A percentile compares a stretch with the other conserved stretches of the same genome.
phyloP scores from a whole-genome alignment of 345 rosid genomes.

The Dipteronia sinensis region DNA sequence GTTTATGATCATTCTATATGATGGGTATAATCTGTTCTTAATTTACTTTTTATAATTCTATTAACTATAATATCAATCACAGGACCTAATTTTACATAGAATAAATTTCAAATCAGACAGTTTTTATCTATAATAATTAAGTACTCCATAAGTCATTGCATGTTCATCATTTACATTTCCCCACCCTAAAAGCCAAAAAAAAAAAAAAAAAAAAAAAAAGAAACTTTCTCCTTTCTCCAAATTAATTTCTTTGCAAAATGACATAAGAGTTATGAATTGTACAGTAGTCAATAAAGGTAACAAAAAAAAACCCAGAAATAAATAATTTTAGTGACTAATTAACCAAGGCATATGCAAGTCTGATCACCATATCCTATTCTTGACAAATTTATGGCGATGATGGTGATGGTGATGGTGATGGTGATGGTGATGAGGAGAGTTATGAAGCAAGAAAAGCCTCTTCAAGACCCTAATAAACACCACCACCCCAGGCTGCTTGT shows the following conservation, averaged over 20 bases:
- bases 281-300: background rate
- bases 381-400: background rate
- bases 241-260: background rate
- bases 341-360: background rate
- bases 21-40: no score
- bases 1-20: no score
- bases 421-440: constrained; percentile 21
- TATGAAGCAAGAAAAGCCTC: constrained; percentile 57
- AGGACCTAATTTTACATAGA: background rate
- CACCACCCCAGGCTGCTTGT: constrained; percentile 38
- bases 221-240: background rate
- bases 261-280: background rate
- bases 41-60: no score
- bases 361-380: constrained; percentile 1
- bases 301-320: background rate
- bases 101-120: no score
- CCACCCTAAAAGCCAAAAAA: no score
- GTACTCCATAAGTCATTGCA: background rate
- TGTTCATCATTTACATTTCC: no score
- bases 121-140: background rate
- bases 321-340: background rate
- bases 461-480: constrained; percentile 53
- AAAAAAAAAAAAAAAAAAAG: no score
- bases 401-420: background rate
- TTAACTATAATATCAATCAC: background rate